Evolutionary conservation across 805 yeast genomes (phyloP).

Genomic region (Limtongia smithiae): DNA sequence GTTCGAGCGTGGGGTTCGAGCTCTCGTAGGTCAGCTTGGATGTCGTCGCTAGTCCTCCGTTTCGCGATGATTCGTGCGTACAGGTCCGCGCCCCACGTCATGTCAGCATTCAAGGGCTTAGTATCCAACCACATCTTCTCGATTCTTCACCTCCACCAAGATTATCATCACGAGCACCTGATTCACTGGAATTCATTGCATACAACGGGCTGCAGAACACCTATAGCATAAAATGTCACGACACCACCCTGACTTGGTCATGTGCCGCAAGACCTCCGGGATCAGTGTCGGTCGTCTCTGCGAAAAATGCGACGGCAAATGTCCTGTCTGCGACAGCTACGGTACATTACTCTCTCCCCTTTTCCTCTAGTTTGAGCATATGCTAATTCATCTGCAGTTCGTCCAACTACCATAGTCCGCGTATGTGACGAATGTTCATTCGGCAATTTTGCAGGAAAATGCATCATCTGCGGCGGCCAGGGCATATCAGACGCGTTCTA

Average conservation of each 20-base stretch:
- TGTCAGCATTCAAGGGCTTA: too few relatives aligned
- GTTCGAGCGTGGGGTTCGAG: too few relatives aligned
- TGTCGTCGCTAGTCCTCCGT: too few relatives aligned
- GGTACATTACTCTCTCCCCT: slow-evolving; percentile 35
- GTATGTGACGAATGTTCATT: slow-evolving; percentile 84
- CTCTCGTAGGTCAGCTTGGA: too few relatives aligned
- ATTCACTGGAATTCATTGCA: too few relatives aligned
- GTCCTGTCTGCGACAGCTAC: slow-evolving; percentile 85
- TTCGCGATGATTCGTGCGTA: too few relatives aligned
- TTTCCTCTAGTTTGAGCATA: neutral
- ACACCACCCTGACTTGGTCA: slow-evolving; percentile 79
- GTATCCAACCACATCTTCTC: too few relatives aligned
- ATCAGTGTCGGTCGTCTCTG: slow-evolving; percentile 67
- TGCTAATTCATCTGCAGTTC: slow-evolving; percentile 36
- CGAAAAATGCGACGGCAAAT: slow-evolving; percentile 82
- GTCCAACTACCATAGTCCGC: slow-evolving; percentile 61
- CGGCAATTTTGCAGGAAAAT: slow-evolving; percentile 59
- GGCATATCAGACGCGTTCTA: slow-evolving; percentile 73
- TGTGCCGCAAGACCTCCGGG: slow-evolving; percentile 86
- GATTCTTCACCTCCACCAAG: too few relatives aligned
- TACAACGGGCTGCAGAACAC: too few relatives aligned
- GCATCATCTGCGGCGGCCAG: slow-evolving; percentile 71
- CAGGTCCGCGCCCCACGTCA: too few relatives aligned
- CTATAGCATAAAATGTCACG: slow-evolving; percentile 84
- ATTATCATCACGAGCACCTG: too few relatives aligned